Conservation (phyloP, 2,329 filamentous ascomycete species). For the Diplodia seriata region DNA sequence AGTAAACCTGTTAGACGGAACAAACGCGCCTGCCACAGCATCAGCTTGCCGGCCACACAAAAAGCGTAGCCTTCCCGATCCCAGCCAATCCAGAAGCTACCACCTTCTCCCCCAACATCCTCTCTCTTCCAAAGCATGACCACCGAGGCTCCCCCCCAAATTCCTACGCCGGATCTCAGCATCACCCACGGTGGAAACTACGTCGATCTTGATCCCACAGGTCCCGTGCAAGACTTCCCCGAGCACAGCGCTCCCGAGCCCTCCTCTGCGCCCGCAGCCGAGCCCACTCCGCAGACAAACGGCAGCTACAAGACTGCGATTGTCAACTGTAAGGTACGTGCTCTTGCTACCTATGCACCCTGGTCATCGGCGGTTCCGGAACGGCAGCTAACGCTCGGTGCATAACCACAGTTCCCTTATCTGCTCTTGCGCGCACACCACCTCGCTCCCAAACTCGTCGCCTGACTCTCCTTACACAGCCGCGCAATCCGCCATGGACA, state of each 20-base stretch:
- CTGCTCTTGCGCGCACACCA: slow-evolving; percentile 44
- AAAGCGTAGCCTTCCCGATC: slow-evolving; percentile 8
- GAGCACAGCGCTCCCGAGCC: slow-evolving; percentile 24
- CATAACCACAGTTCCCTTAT: slow-evolving; percentile 46
- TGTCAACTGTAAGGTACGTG: slow-evolving; percentile 54
- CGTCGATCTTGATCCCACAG: slow-evolving; percentile 44
- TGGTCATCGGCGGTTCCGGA: slow-evolving; percentile 40
- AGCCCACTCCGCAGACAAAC: slow-evolving; percentile 31
- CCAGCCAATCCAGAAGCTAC: neutral
- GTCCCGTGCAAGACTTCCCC: slow-evolving; percentile 28
- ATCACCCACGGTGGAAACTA: slow-evolving; percentile 34
- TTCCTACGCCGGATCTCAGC: slow-evolving; percentile 35
- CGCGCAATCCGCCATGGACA: slow-evolving; percentile 56
- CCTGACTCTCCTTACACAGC: slow-evolving; percentile 45
- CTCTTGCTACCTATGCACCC: slow-evolving; percentile 38
- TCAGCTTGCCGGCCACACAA: slow-evolving; percentile 21
- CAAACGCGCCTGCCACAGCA: slow-evolving; percentile 10
- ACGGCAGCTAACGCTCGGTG: slow-evolving; percentile 45
- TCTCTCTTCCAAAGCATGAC: slow-evolving; percentile 16
- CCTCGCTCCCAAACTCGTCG: slow-evolving; percentile 33
- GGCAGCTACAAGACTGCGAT: slow-evolving; percentile 45
- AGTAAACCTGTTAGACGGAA: slow-evolving; percentile 23
- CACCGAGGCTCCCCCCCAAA: slow-evolving; percentile 35
- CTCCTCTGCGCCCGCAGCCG: slow-evolving; percentile 15
- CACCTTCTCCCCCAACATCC: slow-evolving; percentile 6